Base-by-base conservation (phyloP, 805 yeast species). In the Cyberlindnera petersonii region DNA sequence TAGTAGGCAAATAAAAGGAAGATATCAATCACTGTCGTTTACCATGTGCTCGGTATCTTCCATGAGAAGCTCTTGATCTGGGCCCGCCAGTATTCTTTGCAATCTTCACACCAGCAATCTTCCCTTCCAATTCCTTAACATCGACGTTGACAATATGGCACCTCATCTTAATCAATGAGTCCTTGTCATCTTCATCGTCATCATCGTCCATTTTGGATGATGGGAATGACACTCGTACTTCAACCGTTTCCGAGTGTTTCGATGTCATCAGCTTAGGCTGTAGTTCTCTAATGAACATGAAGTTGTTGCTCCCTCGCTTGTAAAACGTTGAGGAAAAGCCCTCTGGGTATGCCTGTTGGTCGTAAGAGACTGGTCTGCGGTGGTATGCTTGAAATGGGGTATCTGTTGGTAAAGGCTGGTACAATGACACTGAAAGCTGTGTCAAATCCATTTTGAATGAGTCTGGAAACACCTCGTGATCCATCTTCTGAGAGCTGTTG, bases 291-390 rank as follows among this genome's bases (percentile, higher is more conserved):
- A 71, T 74, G 57, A 71, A 71, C 75, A 71, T 71, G 45, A 71
- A 71, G 46, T 68, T 68, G 41, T 69, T 71, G n/a, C 60, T 60
- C 4, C 74, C 74, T 32, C 75, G 52, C 33, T 66, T 60, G 49
- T 71, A 72, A 49, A 71, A 71, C 5, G 75, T 71, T 2, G 75
- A 71, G 2, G 74, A 61, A 35, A 70, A 71, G 0, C 76, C 75
- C 46, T 71, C 75, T 1, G 76, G 76, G 37, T 67, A 66, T 13
- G 50, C 38, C 5, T 48, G 52, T 5, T 41, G 44, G 18, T 51
- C 56, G 18, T 47, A 39, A 4, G 44, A 37, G 2, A 31, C 40
- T 6, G 37, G 15, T 27, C 44, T 39, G 10, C 37, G 24, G 32
- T 29, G 32, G 35, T 36, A 37, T 22, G 18, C 33, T 15, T 26